phyloP scores from a whole-genome alignment of 2,329 filamentous ascomycete genomes.

The Colletotrichum truncatum region DNA sequence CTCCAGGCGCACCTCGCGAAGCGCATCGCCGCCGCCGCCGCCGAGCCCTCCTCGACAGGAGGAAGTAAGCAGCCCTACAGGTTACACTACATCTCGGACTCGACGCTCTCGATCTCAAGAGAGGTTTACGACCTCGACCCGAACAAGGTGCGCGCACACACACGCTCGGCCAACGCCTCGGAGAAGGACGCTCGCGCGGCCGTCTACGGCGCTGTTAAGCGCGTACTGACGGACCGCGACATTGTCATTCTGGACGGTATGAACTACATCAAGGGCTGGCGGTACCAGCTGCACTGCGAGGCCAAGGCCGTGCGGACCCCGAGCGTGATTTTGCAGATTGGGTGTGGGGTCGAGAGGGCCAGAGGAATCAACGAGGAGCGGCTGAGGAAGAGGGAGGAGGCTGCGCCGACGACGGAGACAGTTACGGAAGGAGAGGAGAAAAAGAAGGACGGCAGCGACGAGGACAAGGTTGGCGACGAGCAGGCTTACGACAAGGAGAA shows the following conservation, averaged over 20 bases:
- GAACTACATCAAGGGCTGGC: constrained; percentile 92
- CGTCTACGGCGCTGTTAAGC: constrained; percentile 81
- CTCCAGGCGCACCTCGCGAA: constrained; percentile 71
- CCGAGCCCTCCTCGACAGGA: constrained; percentile 32
- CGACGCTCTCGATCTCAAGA: constrained; percentile 74
- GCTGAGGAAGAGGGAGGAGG: constrained; percentile 46
- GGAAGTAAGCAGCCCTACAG: constrained; percentile 58
- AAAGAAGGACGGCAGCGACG: constrained; percentile 37
- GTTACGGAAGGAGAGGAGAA: constrained; percentile 42
- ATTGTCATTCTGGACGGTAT: constrained; percentile 83
- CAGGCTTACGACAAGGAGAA: constrained; percentile 64
- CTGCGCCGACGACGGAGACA: background rate
- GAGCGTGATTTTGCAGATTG: constrained; percentile 77
- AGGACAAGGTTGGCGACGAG: constrained; percentile 37
- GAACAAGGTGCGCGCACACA: constrained; percentile 60
- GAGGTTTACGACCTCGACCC: constrained; percentile 74
- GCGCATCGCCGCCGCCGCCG: constrained; percentile 57
- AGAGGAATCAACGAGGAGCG: constrained; percentile 68
- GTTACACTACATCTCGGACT: constrained; percentile 79
- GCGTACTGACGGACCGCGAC: constrained; percentile 75
- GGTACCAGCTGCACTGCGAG: constrained; percentile 88
- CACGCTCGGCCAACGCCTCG: constrained; percentile 75
- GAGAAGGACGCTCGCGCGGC: constrained; percentile 86
- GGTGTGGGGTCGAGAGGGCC: constrained; percentile 62
- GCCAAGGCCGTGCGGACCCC: constrained; percentile 81